Percentiles rank a stretch among this genome's conserved stretches.
Evolutionary conservation across 2,329 filamentous ascomycete genomes (phyloP).

Genomic region (Mariannaea elegans): DNA sequence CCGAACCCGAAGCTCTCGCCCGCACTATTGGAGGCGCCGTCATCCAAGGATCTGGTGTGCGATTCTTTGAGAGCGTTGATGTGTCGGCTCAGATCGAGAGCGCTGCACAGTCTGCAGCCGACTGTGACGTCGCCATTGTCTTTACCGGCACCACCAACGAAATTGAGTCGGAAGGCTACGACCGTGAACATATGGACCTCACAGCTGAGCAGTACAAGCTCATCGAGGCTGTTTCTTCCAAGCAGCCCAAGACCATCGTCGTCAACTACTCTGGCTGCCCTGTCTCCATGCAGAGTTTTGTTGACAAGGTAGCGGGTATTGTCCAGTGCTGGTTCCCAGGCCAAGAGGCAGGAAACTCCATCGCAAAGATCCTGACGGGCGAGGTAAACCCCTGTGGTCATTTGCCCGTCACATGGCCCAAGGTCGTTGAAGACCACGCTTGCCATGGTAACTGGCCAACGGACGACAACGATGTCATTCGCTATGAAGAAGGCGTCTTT

Average conservation of each 20-base stretch:
- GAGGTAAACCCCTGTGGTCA: background rate
- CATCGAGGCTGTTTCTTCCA: constrained; percentile 61
- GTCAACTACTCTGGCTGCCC: constrained; percentile 71
- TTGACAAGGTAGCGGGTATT: constrained; percentile 61
- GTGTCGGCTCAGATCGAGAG: background rate
- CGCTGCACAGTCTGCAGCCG: background rate
- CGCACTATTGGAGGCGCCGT: no score
- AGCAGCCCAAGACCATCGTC: constrained; percentile 65
- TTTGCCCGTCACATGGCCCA: background rate
- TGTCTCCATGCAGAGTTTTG: constrained; percentile 60
- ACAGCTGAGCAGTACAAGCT: constrained; percentile 59
- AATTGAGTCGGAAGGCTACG: constrained; percentile 49
- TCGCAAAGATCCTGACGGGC: background rate
- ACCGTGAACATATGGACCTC: constrained; percentile 12
- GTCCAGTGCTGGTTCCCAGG: constrained; percentile 72
- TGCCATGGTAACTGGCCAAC: background rate
- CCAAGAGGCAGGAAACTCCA: constrained; percentile 68
- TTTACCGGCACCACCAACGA: constrained; percentile 59
- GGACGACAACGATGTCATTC: background rate
- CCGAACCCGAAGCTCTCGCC: no score
- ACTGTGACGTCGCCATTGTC: background rate
- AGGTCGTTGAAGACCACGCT: background rate
- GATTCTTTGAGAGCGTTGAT: background rate
- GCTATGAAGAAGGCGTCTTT: background rate
- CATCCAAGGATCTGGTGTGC: background rate